Conservation (phyloP, 2,329 filamentous ascomycete species). For the Podosphaera fusca region DNA sequence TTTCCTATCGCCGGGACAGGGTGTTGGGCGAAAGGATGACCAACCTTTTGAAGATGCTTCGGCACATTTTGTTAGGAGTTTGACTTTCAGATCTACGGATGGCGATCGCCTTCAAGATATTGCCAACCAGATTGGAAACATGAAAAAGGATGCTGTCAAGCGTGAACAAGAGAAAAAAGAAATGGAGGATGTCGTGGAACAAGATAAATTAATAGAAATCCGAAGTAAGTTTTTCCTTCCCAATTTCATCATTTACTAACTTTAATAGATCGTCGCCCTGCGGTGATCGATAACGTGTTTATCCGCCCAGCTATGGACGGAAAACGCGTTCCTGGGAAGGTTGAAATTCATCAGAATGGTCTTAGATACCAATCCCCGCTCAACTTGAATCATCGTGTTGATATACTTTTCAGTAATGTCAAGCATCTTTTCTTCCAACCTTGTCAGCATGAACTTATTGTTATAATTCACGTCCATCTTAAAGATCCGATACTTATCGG, state of each 20-base stretch:
- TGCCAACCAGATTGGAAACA: constrained; percentile 76
- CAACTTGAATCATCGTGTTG: constrained; percentile 61
- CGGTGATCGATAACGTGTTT: constrained; percentile 81
- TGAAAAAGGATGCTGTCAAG: constrained; percentile 81
- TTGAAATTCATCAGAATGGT: constrained; percentile 98
- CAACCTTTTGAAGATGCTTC: constrained; percentile 92
- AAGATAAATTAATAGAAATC: constrained; percentile 90
- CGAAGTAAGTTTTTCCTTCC: constrained; percentile 39
- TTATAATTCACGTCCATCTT: constrained; percentile 92
- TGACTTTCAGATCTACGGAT: constrained; percentile 85
- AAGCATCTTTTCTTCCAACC: constrained; percentile 98
- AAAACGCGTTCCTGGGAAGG: constrained; percentile 84
- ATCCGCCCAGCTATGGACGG: constrained; percentile 88
- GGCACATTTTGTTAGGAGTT: constrained; percentile 83
- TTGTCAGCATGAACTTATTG: constrained; percentile 84
- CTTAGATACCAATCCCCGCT: constrained; percentile 75
- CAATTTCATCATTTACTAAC: constrained; percentile 16
- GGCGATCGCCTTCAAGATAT: constrained; percentile 77
- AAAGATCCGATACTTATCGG: constrained; percentile 97
- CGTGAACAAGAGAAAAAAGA: constrained; percentile 98
- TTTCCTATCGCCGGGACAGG: constrained; percentile 88
- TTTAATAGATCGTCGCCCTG: constrained; percentile 60
- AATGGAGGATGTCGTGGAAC: constrained; percentile 96
- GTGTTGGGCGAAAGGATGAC: constrained; percentile 90
- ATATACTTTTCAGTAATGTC: constrained; percentile 93